Conservation (phyloP, 768 basidiomycete genomes). For the Pleurotus sapidus region DNA sequence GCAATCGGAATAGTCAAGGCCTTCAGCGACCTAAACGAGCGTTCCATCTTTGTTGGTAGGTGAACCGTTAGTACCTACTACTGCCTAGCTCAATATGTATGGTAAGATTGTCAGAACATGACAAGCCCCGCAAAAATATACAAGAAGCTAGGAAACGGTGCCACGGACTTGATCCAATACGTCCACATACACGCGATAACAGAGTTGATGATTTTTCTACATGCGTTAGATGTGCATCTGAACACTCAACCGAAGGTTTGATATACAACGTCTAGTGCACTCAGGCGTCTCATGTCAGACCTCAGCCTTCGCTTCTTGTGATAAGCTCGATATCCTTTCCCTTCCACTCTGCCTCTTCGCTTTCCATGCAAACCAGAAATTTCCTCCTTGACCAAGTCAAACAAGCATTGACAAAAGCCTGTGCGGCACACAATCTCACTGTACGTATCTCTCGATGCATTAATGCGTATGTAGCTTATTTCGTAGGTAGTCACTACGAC, state of each 20-base stretch:
- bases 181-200: conserved; percentile 42
- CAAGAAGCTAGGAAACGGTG: conserved; percentile 13
- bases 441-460: conserved; percentile 26
- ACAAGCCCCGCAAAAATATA: conserved; percentile 28
- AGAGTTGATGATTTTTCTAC: conserved; percentile 57
- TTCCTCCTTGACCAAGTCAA: conserved; percentile 50
- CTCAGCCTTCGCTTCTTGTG: conserved; percentile 57
- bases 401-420: conserved; percentile 47
- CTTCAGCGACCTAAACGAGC: conserved; percentile 44
- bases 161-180: conserved; percentile 32
- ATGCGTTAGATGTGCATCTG: conserved; percentile 48
- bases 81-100: background rate
- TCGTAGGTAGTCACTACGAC: conserved; percentile 55
- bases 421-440: conserved; percentile 44
- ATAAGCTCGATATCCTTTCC: conserved; percentile 67
- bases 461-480: conserved; percentile 9
- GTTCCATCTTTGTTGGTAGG: conserved; percentile 68
- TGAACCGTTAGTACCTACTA: background rate
- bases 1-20: conserved; percentile 46
- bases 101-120: conserved; percentile 47
- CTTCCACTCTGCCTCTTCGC: conserved; percentile 48
- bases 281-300: background rate
- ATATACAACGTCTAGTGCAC: background rate
- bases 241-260: conserved; percentile 44
- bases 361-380: conserved; percentile 35